Evolutionary conservation across 2,329 filamentous ascomycete species (phyloP), one percentile per base, ranked within the genome.

Genomic region (Cercospora sp.): DNA sequence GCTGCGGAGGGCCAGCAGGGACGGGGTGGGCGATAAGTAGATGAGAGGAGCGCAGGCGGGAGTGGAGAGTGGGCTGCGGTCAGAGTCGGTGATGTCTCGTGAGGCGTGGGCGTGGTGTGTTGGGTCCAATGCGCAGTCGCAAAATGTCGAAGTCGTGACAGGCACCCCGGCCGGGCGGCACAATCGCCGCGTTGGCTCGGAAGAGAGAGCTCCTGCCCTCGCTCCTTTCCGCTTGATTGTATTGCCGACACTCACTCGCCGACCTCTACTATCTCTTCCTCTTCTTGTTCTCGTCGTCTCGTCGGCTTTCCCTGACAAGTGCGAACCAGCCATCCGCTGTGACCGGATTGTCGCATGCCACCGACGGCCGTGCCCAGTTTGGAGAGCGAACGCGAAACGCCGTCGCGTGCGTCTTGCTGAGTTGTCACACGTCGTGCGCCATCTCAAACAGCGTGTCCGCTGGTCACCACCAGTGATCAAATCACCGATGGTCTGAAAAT

Each of bases 121-220:
- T 49, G 60, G 34, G 37, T 51, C 37, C 60, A 62, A 62, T 62
- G 60, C 24, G 26, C 59, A 61, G 37, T 61, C 43, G 60, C 16
- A 62, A 62, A 62, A 62, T 49, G 37, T 21, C 60, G 60, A 62
- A 32, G 60, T 62, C 60, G 40, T 43, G 43, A 62, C 60, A 51
- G 60, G 60, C 37, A 32, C n/a, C 37, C 60, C 60, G 60, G 40
- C n/a, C 37, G 60, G 40, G 16, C 60, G 60, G 60, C 37, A 49
- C 60, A 53, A 53, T 58, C 53, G 53, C 53, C 53, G 53, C 53
- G 53, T 28, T 51, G 45, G 45, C 45, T 51, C 45, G 45, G 53
- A 34, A 30, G 53, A 34, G 30, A 58, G 13, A 28, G 24, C 53
- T 57, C 53, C 24, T 32, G 24, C 21, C 28, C 53, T 32, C n/a